phyloP scores from a whole-genome alignment of 2,329 filamentous ascomycete species.

The Stemphylium vesicarium region DNA sequence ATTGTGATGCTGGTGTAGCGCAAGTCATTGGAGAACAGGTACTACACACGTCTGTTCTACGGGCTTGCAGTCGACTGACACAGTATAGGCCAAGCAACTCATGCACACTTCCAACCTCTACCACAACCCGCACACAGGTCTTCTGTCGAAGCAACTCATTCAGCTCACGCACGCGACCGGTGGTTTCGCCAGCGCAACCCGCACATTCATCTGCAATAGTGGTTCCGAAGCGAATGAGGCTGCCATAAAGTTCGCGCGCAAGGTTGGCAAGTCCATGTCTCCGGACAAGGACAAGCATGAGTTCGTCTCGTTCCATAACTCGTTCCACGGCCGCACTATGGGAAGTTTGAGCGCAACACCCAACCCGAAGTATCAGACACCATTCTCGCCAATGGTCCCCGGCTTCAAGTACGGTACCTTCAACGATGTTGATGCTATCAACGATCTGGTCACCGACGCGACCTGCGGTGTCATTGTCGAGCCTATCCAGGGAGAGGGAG shows the following conservation, averaged over 20 bases:
- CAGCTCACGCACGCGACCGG: slow-evolving; percentile 80
- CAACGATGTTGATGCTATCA: slow-evolving; percentile 78
- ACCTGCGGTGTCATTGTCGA: slow-evolving; percentile 96
- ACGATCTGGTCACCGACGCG: slow-evolving; percentile 76
- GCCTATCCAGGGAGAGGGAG: slow-evolving; percentile 96
- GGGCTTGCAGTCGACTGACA: slow-evolving; percentile 17
- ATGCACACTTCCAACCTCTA: slow-evolving; percentile 96
- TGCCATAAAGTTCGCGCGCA: slow-evolving; percentile 94
- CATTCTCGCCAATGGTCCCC: slow-evolving; percentile 93
- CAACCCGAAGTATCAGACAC: slow-evolving; percentile 96
- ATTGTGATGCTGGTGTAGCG: slow-evolving; percentile 81
- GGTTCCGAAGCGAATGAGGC: slow-evolving; percentile 98
- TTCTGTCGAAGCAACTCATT: slow-evolving; percentile 83
- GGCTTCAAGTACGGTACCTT: slow-evolving; percentile 87
- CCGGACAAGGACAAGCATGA: slow-evolving; percentile 77
- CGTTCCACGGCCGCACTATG: slow-evolving; percentile 97
- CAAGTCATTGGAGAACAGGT: slow-evolving; percentile 80
- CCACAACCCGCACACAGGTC: slow-evolving; percentile 94
- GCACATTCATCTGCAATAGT: slow-evolving; percentile 94
- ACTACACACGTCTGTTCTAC: slow-evolving; percentile 2
- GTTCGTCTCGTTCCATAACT: slow-evolving; percentile 86
- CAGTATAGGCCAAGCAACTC: slow-evolving; percentile 65
- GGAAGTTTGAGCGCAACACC: slow-evolving; percentile 93
- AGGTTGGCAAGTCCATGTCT: slow-evolving; percentile 79
- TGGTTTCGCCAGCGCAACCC: slow-evolving; percentile 78